Percentiles rank a stretch among this genome's conserved stretches.
These are phyloP conservation scores for Bipolaris bicolor DNA, from an alignment of 2,329 filamentous ascomycete species.

Conservation along the genomic window DNA sequence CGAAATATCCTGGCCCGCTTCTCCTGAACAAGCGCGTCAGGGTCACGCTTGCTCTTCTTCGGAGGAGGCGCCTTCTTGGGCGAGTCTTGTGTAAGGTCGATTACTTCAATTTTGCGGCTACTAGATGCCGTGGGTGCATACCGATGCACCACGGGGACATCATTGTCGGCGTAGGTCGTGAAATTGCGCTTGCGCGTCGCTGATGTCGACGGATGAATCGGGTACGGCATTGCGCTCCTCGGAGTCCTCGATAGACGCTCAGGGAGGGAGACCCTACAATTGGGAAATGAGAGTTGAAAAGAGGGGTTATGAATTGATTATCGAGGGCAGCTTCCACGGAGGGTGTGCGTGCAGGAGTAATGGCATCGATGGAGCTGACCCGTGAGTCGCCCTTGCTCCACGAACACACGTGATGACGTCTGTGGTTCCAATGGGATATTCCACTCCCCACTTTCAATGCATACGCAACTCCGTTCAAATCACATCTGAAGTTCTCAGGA, in stretches of 20 bases:
- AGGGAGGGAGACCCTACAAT: background rate
- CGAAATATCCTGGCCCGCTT: conserved; percentile 43
- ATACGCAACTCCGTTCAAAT: background rate
- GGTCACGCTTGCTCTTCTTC: conserved; percentile 26
- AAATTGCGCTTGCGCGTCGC: conserved; percentile 34
- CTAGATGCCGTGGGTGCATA: conserved; percentile 13
- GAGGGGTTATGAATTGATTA: too few species aligned
- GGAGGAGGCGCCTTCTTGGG: conserved; percentile 20
- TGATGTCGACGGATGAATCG: background rate
- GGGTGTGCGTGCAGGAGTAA: conserved; percentile 1
- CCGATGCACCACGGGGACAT: conserved; percentile 2
- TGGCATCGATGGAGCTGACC: conserved; percentile 3
- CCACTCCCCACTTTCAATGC: background rate
- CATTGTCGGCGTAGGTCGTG: conserved; percentile 15
- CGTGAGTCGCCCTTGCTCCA: conserved; percentile 5
- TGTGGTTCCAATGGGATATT: background rate
- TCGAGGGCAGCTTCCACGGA: background rate
- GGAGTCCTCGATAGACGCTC: background rate
- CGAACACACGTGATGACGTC: conserved; percentile 22
- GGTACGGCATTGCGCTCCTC: background rate
- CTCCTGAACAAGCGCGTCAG: conserved; percentile 30
- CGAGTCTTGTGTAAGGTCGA: conserved; percentile 18
- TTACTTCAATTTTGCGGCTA: conserved; percentile 12
- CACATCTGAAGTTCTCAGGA: too few species aligned
- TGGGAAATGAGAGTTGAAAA: background rate